These are phyloP conservation scores for Hanseniaspora gamundiae DNA, from an alignment of 1,139 yeast genomes.

Conservation along the genomic window DNA sequence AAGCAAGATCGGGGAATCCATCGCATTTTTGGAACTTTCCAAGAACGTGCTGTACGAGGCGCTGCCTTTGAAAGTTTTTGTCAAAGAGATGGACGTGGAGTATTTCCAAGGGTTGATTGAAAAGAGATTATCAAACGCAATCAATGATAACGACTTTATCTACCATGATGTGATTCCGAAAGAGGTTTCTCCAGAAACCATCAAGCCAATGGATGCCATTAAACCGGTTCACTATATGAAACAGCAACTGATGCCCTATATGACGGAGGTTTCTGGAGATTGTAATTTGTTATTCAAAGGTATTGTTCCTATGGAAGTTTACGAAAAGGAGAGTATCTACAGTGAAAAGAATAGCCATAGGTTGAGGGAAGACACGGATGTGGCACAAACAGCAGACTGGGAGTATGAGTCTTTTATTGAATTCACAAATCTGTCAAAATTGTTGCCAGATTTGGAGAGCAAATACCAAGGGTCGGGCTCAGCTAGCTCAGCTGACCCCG, in stretches of 20 bases:
- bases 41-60: slow-evolving; percentile 14
- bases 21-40: slow-evolving; percentile 54
- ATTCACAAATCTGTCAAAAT: slow-evolving; percentile 61
- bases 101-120: slow-evolving; percentile 19
- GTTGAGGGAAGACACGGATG: slow-evolving; percentile 63
- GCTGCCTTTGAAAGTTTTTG: slow-evolving; percentile 14
- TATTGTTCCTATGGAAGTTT: slow-evolving; percentile 77
- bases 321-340: slow-evolving; percentile 75
- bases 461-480: slow-evolving; percentile 11
- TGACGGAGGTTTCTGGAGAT: slow-evolving; percentile 39
- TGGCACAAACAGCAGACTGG: slow-evolving; percentile 66
- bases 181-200: slow-evolving; percentile 38
- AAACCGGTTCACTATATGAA: slow-evolving; percentile 30
- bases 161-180: slow-evolving; percentile 70
- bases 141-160: slow-evolving; percentile 80
- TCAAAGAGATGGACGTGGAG: slow-evolving; percentile 25
- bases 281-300: slow-evolving; percentile 58
- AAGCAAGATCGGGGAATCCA: slow-evolving; percentile 62
- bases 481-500: slow-evolving; percentile 14
- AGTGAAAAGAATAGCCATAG: slow-evolving; percentile 81
- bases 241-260: slow-evolving; percentile 28
- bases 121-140: slow-evolving; percentile 29
- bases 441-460: slow-evolving; percentile 42
- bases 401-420: slow-evolving; percentile 71
- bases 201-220: slow-evolving; percentile 68